Conservation (phyloP, 1,139 yeast species). For the Scheffersomyces stambukii region DNA sequence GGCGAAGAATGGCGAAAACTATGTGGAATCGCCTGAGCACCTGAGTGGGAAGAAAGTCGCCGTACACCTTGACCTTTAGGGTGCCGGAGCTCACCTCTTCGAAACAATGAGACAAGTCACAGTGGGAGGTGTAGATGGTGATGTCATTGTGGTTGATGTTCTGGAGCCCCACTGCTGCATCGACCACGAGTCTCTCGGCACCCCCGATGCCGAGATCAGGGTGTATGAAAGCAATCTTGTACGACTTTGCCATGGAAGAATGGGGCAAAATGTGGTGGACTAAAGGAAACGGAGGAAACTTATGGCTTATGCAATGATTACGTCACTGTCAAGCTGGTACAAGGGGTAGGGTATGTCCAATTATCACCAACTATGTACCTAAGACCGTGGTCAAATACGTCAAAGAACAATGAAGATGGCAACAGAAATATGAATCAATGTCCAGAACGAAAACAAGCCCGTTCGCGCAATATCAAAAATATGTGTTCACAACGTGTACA, state of each 20-base stretch:
- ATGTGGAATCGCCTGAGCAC: constrained; percentile 67
- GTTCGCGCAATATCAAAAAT: too few relatives aligned
- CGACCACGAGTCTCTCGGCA: constrained; percentile 93
- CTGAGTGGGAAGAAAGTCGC: constrained; percentile 77
- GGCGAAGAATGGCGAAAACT: constrained; percentile 80
- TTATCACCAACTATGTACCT: too few relatives aligned
- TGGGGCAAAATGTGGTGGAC: too few relatives aligned
- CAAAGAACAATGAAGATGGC: too few relatives aligned
- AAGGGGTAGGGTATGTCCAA: too few relatives aligned
- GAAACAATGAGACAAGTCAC: constrained; percentile 81
- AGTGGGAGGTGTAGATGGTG: constrained; percentile 79
- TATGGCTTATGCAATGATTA: too few relatives aligned
- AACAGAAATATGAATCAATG: too few relatives aligned
- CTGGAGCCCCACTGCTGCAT: constrained; percentile 88
- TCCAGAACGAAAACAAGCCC: too few relatives aligned
- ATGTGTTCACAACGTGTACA: too few relatives aligned
- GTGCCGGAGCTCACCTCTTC: constrained; percentile 69
- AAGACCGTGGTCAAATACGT: too few relatives aligned
- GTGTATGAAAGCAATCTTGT: constrained; percentile 74
- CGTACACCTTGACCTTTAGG: constrained; percentile 66
- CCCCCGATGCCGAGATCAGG: constrained; percentile 98
- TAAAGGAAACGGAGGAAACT: too few relatives aligned
- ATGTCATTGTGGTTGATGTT: constrained; percentile 63
- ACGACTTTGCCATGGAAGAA: constrained; percentile 3
- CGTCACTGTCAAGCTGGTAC: too few relatives aligned